These are phyloP conservation scores for Mallotus repandus DNA, from an alignment of 441 rosid genomes.

Conservation along the genomic window DNA sequence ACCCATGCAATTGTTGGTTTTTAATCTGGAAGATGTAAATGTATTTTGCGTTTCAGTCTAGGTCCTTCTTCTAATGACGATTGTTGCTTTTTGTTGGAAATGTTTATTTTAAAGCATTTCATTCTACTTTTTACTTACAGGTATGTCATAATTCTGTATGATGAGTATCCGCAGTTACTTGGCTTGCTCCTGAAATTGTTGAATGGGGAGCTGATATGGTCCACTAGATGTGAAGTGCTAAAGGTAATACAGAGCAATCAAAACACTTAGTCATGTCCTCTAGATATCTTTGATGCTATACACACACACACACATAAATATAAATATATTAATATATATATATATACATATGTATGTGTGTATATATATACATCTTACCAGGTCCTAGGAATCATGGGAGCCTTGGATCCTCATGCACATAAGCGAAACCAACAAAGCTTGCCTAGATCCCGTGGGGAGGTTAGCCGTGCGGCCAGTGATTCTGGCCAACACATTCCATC, in stretches of 20 bases:
- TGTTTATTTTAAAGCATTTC: too few species aligned
- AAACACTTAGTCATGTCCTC: slow-evolving; percentile 12
- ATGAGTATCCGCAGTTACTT: slow-evolving; percentile 86
- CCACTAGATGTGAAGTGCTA: slow-evolving; percentile 97
- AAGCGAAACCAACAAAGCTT: slow-evolving; percentile 83
- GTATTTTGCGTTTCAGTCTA: too few species aligned
- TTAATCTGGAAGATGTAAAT: too few species aligned
- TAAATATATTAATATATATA: too few species aligned
- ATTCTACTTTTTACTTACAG: slow-evolving; percentile 35
- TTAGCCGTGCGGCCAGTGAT: slow-evolving; percentile 83
- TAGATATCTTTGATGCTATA: slow-evolving; percentile 27
- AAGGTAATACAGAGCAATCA: slow-evolving; percentile 58
- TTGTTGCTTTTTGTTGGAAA: too few species aligned
- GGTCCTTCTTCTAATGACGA: too few species aligned
- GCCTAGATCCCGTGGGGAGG: slow-evolving; percentile 91
- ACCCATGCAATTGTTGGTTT: too few species aligned
- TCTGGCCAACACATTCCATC: slow-evolving; percentile 91
- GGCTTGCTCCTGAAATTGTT: slow-evolving; percentile 94
- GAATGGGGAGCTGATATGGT: slow-evolving; percentile 98
- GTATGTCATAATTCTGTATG: slow-evolving; percentile 96
- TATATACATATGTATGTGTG: too few species aligned
- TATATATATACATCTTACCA: slow-evolving; percentile 27
- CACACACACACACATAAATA: slow-evolving; percentile 7
- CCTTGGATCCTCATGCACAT: slow-evolving; percentile 96
- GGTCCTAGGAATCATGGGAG: slow-evolving; percentile 99